Conservation (phyloP, 257 asterid genomes). For the Paraleonurus japonicus region DNA sequence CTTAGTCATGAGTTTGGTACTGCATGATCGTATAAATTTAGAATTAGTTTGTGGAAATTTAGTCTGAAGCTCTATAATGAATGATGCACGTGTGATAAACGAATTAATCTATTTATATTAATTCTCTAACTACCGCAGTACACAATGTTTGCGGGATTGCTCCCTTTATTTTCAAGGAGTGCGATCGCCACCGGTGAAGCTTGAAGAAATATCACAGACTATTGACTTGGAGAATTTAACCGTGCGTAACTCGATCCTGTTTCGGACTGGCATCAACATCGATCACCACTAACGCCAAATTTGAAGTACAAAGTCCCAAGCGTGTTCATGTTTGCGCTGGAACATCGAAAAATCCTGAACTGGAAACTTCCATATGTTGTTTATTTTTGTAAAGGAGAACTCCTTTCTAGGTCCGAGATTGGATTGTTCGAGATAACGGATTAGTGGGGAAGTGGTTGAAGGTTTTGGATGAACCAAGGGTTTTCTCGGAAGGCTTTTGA, state of each 20-base stretch:
- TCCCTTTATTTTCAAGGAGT: conserved; percentile 73
- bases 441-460: too few species aligned
- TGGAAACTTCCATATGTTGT: not conserved
- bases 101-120: too few species aligned
- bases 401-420: too few species aligned
- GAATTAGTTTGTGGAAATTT: not conserved
- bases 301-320: conserved; percentile 89
- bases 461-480: too few species aligned
- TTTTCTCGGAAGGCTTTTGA: too few species aligned
- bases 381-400: too few species aligned
- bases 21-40: not conserved
- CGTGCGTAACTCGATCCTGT: conserved; percentile 70
- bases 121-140: conserved; percentile 35
- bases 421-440: too few species aligned
- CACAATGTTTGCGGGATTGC: conserved; percentile 72
- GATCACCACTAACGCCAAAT: conserved; percentile 73
- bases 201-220: conserved; percentile 89
- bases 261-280: conserved; percentile 73
- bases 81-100: too few species aligned
- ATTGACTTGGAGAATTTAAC: conserved; percentile 63
- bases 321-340: conserved; percentile 68
- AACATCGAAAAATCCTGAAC: not conserved
- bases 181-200: conserved; percentile 54
- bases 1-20: not conserved
- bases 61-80: not conserved